These are phyloP conservation scores for Penicillium sp. DNA, from an alignment of 2,329 filamentous ascomycete genomes.

Conservation along the genomic window DNA sequence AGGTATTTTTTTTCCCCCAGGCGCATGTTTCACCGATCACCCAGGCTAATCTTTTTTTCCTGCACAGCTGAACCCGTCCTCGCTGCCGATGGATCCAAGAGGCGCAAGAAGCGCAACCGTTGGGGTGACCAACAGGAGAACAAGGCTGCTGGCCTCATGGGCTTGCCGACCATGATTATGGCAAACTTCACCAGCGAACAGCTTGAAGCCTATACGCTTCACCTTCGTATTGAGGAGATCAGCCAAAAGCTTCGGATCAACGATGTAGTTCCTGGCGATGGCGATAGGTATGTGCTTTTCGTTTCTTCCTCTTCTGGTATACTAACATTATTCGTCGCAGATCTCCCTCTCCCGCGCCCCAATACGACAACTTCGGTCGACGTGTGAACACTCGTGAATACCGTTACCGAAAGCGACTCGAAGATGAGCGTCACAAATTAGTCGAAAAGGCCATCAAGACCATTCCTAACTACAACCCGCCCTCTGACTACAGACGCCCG, in stretches of 20 bases:
- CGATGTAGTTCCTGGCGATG: constrained; percentile 95
- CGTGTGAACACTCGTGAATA: constrained; percentile 99
- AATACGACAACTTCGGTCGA: constrained; percentile 98
- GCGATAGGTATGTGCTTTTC: constrained; percentile 69
- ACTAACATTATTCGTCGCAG: constrained; percentile 50
- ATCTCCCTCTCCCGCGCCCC: constrained; percentile 90
- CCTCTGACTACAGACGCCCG: constrained; percentile 95
- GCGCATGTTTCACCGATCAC: neutral
- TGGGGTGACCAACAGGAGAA: constrained; percentile 98
- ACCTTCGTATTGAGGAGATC: constrained; percentile 97
- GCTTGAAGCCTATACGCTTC: constrained; percentile 93
- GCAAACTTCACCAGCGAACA: constrained; percentile 98
- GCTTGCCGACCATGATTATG: constrained; percentile 91
- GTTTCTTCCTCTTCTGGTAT: constrained; percentile 10
- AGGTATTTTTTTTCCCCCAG: constrained; percentile 55
- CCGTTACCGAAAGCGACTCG: constrained; percentile 94
- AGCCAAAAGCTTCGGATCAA: constrained; percentile 99
- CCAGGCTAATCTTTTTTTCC: constrained; percentile 24
- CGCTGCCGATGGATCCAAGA: constrained; percentile 72
- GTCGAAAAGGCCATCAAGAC: constrained; percentile 99
- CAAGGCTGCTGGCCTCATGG: constrained; percentile 97
- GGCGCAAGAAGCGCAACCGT: constrained; percentile 96
- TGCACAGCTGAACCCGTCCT: constrained; percentile 43
- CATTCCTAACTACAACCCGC: constrained; percentile 98
- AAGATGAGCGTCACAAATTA: constrained; percentile 98